Evolutionary conservation across 345 rosid genomes (phyloP).

Genomic region (Citrus hindsii): DNA sequence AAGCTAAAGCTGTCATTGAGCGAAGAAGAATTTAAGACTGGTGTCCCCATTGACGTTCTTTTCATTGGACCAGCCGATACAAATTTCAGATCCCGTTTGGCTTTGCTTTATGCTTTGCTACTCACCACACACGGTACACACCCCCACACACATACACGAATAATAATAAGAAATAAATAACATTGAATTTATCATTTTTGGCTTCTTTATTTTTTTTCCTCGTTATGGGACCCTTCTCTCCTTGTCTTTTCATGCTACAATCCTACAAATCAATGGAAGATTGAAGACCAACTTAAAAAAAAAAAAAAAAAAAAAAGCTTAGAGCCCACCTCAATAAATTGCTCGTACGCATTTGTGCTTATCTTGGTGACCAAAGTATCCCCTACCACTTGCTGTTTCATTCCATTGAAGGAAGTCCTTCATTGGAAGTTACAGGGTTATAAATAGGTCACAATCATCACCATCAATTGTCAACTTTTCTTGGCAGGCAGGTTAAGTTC

Average conservation of each 20-base stretch:
- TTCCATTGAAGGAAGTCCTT: conserved; percentile 10
- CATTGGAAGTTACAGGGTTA: not conserved
- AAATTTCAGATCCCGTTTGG: conserved; percentile 9
- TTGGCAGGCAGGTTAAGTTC: conserved; percentile 26
- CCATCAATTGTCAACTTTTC: conserved; percentile 33
- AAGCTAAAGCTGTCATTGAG: conserved; percentile 34
- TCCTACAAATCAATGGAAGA: conserved; percentile 7
- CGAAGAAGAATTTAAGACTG: conserved; percentile 40
- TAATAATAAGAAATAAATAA: too few relatives aligned
- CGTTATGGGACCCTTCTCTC: conserved; percentile 10
- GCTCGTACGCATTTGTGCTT: not conserved
- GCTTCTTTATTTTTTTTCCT: not conserved
- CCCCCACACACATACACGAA: not conserved
- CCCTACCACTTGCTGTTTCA: not conserved
- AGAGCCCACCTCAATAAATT: conserved; percentile 26
- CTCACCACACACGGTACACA: not conserved
- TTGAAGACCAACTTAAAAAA: conserved; percentile 1
- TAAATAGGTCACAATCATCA: conserved; percentile 25
- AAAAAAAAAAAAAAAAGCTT: conserved; percentile 13
- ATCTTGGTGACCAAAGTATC: conserved; percentile 4
- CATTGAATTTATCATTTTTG: conserved; percentile 2
- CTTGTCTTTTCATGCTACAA: conserved; percentile 17
- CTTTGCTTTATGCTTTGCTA: not conserved
- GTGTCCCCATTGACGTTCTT: conserved; percentile 29
- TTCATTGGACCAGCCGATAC: conserved; percentile 6